Evolutionary conservation across 2,329 filamentous ascomycete species (phyloP).

Genomic region (Lithohypha guttulata): DNA sequence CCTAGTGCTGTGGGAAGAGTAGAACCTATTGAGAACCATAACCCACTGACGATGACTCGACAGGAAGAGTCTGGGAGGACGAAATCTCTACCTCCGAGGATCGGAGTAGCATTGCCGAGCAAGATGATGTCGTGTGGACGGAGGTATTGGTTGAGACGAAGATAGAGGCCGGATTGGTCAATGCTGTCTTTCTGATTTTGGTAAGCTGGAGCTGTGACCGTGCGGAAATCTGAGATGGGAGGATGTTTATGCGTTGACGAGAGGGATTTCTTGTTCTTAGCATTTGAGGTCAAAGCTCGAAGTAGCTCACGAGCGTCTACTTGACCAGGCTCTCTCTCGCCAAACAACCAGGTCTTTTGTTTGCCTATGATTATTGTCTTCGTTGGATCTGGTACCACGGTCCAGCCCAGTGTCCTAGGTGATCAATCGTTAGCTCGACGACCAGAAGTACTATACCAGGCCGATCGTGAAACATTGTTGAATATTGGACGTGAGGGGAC

Average conservation of each 20-base stretch:
- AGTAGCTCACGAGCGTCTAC: too few relatives aligned
- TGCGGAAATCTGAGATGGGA: slow-evolving; percentile 13
- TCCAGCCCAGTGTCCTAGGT: slow-evolving; percentile 66
- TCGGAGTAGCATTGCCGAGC: slow-evolving; percentile 78
- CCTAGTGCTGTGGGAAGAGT: slow-evolving; percentile 53
- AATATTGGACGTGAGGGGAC: not conserved
- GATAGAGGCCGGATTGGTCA: slow-evolving; percentile 56
- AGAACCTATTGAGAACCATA: slow-evolving; percentile 60
- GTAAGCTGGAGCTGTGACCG: slow-evolving; percentile 7
- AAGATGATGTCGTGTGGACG: slow-evolving; percentile 64
- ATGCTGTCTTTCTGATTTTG: slow-evolving; percentile 27
- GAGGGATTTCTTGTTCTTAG: not conserved
- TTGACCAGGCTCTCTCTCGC: slow-evolving; percentile 42
- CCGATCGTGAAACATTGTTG: not conserved
- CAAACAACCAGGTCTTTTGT: slow-evolving; percentile 54
- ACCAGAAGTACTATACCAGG: too few relatives aligned
- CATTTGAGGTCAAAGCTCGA: not conserved
- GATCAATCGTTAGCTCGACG: too few relatives aligned
- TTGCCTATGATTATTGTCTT: slow-evolving; percentile 74
- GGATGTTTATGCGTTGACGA: slow-evolving; percentile 6
- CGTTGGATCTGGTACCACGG: slow-evolving; percentile 63
- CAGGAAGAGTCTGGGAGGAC: slow-evolving; percentile 61
- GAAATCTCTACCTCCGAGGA: slow-evolving; percentile 81
- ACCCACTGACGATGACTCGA: slow-evolving; percentile 61
- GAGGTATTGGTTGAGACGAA: slow-evolving; percentile 61